These are phyloP conservation scores for Flaveria floridana DNA, from an alignment of 140 eudicot species.

Conservation along the genomic window DNA sequence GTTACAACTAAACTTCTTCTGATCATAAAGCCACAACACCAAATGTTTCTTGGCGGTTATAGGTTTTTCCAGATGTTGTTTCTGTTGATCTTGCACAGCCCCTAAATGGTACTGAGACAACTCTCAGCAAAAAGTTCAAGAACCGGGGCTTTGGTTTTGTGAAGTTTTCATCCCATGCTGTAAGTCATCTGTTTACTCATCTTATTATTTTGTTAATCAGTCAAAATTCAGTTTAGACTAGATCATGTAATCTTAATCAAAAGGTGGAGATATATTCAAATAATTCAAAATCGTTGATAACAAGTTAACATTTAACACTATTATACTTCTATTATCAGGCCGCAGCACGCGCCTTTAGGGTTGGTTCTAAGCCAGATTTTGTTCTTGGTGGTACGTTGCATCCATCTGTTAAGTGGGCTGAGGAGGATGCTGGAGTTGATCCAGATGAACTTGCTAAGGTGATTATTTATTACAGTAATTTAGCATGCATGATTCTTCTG, in stretches of 20 bases:
- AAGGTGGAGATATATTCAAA: neutral
- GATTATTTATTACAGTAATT: constrained; percentile 14
- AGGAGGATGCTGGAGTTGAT: constrained; percentile 60
- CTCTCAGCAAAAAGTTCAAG: constrained; percentile 49
- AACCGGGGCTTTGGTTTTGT: constrained; percentile 90
- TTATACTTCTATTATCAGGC: constrained; percentile 53
- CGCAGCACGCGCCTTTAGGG: constrained; percentile 80
- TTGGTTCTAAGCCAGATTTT: constrained; percentile 59
- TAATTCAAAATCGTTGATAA: constrained; percentile 5
- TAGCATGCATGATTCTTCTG: neutral
- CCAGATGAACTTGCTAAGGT: constrained; percentile 79
- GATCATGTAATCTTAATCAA: constrained; percentile 17
- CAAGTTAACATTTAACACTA: neutral
- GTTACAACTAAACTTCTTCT: neutral
- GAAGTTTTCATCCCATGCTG: constrained; percentile 82
- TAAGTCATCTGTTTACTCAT: constrained; percentile 40
- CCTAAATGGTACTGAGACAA: constrained; percentile 39
- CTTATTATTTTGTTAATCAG: constrained; percentile 22
- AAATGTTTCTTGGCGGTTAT: constrained; percentile 16
- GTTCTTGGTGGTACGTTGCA: constrained; percentile 65
- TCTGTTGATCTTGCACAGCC: constrained; percentile 66
- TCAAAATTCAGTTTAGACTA: neutral
- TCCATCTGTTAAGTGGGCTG: constrained; percentile 88
- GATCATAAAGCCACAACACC: neutral
- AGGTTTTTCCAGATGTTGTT: constrained; percentile 83